phyloP scores from a whole-genome alignment of 179 eudicot species.

The Carnegiea gigantea region DNA sequence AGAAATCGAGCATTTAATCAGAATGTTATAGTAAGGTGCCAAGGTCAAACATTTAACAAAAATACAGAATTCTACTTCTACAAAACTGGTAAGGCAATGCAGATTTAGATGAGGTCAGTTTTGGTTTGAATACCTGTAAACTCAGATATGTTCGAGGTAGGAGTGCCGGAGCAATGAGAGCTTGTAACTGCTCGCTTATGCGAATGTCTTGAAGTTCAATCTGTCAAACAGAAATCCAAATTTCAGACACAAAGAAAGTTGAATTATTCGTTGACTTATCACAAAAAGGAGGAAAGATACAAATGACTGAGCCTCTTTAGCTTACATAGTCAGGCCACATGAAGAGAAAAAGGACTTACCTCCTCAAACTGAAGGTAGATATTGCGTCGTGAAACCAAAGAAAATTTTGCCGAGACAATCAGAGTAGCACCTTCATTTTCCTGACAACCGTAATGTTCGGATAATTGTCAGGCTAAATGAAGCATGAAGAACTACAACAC shows the following conservation, averaged over 20 bases:
- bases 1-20: neutral
- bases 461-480: neutral
- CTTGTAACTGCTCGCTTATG: slow-evolving; percentile 78
- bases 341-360: slow-evolving; percentile 38
- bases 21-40: too few species aligned
- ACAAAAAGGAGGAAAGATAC: neutral
- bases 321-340: neutral
- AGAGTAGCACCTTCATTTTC: slow-evolving; percentile 94
- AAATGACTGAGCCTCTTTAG: neutral
- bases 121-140: slow-evolving; percentile 53
- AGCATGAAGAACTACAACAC: neutral
- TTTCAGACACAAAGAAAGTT: neutral
- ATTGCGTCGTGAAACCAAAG: slow-evolving; percentile 69
- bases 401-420: slow-evolving; percentile 82
- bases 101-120: neutral
- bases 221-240: slow-evolving; percentile 36
- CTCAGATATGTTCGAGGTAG: slow-evolving; percentile 77
- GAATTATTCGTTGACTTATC: neutral
- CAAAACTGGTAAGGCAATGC: too few species aligned
- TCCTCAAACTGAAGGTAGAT: slow-evolving; percentile 86
- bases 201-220: slow-evolving; percentile 67
- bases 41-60: neutral
- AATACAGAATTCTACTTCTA: too few species aligned
- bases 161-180: slow-evolving; percentile 80
- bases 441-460: slow-evolving; percentile 34